phyloP scores from a whole-genome alignment of 345 rosid genomes.

The Citrus cavaleriei region DNA sequence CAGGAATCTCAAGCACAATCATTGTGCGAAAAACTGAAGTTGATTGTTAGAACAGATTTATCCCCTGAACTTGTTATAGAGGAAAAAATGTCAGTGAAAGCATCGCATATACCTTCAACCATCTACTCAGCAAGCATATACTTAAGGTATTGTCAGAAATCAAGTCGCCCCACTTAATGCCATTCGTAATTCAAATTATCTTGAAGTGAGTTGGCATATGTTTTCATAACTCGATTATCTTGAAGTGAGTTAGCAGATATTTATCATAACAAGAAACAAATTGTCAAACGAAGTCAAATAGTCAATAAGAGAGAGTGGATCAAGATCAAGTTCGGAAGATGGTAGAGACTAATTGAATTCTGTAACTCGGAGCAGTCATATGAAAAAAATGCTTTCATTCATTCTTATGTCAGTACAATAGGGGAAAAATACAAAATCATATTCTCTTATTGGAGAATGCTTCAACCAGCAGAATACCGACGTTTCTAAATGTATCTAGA shows the following conservation, averaged over 20 bases:
- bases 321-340: background rate
- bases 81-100: background rate
- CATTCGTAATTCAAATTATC: background rate
- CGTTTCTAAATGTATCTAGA: conserved; percentile 20
- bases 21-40: background rate
- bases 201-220: background rate
- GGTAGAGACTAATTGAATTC: background rate
- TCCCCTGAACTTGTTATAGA: background rate
- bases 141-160: background rate
- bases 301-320: too few species aligned
- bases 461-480: conserved; percentile 9
- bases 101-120: background rate
- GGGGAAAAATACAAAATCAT: background rate
- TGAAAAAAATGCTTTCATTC: conserved; percentile 15
- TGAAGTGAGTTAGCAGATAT: background rate
- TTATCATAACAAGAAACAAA: background rate
- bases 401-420: conserved; percentile 8
- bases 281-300: too few species aligned
- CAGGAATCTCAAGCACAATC: background rate
- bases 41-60: background rate
- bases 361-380: background rate
- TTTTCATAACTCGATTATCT: background rate
- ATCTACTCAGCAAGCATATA: background rate
- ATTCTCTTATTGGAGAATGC: conserved; percentile 19
- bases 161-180: background rate